Base-by-base conservation (phyloP, 805 yeast genomes). In the Myxozyma neotropica region DNA sequence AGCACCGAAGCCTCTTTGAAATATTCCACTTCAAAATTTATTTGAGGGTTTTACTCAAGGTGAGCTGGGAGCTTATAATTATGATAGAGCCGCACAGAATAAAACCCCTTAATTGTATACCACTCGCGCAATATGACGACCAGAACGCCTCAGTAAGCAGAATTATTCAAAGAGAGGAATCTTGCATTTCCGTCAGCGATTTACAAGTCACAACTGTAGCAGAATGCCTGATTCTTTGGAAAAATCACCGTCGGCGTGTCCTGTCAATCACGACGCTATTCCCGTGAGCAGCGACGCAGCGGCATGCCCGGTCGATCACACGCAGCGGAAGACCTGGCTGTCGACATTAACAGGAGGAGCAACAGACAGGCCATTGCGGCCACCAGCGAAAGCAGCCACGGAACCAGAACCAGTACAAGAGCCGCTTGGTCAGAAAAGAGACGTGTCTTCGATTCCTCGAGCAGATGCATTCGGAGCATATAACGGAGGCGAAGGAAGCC, bases 381-480 rank as follows among this genome's bases (percentile, higher is more conserved):
- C 38, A 13, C 31, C 52, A 21, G 58, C 54, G 4, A 40, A 23
- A 26, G 33, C 8, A 2, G 46, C 43, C 3, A 8, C 27, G 8
- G 29, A 24, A 4, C 13, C 62, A 58, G 26, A 40, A 26, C 26
- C 15, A 21, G 43, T 10, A 17, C 23, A 15, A 13, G 43, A 38
- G 21, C 19, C 39, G 24, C 73, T 88, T 36, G 90, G 94, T 0
- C 83, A 80, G 7, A 89, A 87, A 0, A 77, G 96, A 61, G 89
- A 84, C 64, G 74, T 87, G 4, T 84, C 89, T 3, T 81, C 92
- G 0, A 89, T 89, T 40, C 96, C 96, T 49, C 75, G 94, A 56
- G 83, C 81, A 0, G 70, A 81, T 1, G 75, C 76, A 4, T 53
- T 39, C 17, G 50, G 52, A 15, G 29, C 59, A 8, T 60, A 42